phyloP scores from a whole-genome alignment of 805 yeast genomes.

The Myxozyma geophila region DNA sequence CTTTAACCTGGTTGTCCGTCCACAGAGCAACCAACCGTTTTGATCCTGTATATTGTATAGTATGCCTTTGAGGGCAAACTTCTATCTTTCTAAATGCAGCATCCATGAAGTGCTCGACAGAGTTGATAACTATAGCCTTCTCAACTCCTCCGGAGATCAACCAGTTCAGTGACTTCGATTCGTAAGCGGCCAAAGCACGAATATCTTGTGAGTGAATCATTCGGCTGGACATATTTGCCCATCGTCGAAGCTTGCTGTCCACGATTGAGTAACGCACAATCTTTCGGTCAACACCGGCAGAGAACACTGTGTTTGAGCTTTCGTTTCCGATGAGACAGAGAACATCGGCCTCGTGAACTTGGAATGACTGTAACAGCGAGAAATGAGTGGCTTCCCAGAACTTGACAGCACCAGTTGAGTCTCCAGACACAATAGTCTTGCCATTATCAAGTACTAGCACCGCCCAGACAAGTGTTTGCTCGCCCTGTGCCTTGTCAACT shows the following conservation, averaged over 20 bases:
- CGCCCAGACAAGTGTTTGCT: slow-evolving; percentile 91
- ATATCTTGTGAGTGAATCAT: slow-evolving; percentile 71
- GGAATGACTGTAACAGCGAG: slow-evolving; percentile 78
- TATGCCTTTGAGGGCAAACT: slow-evolving; percentile 60
- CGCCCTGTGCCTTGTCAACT: slow-evolving; percentile 85
- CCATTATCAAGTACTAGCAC: slow-evolving; percentile 64
- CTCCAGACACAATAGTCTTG: slow-evolving; percentile 88
- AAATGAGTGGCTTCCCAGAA: slow-evolving; percentile 86
- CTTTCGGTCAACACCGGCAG: slow-evolving; percentile 93
- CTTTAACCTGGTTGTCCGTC: slow-evolving; percentile 79
- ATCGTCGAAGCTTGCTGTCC: slow-evolving; percentile 52
- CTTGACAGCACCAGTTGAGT: slow-evolving; percentile 91
- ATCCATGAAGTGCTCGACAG: slow-evolving; percentile 64
- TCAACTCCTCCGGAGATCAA: slow-evolving; percentile 86
- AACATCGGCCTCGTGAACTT: slow-evolving; percentile 89
- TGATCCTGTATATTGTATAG: slow-evolving; percentile 53
- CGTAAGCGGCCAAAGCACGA: slow-evolving; percentile 37
- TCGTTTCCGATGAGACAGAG: slow-evolving; percentile 68
- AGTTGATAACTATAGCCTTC: slow-evolving; percentile 62
- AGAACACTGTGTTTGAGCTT: slow-evolving; percentile 66
- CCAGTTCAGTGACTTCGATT: slow-evolving; percentile 54
- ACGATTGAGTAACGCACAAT: slow-evolving; percentile 71
- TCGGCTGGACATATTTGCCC: slow-evolving; percentile 79
- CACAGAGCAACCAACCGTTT: slow-evolving; percentile 68
- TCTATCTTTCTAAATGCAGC: slow-evolving; percentile 75